These are phyloP conservation scores for Lolium rigidum DNA, from an alignment of 176 grass and related monocot genomes.

Conservation along the genomic window DNA sequence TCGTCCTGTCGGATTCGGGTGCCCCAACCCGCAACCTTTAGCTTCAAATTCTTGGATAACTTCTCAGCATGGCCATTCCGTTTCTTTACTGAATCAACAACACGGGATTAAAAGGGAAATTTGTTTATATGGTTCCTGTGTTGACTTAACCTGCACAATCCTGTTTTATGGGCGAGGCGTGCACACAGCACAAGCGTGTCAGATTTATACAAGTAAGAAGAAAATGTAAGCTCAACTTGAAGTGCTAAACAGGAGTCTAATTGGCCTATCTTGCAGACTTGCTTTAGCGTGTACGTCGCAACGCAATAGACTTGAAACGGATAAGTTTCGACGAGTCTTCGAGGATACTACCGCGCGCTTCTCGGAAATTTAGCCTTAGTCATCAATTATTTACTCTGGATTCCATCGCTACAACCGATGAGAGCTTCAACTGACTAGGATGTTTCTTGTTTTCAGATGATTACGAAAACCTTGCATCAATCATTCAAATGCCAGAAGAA, in stretches of 20 bases:
- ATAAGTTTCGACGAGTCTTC: conserved; percentile 16
- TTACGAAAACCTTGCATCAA: background rate
- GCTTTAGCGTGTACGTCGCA: conserved; percentile 36
- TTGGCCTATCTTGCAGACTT: conserved; percentile 36
- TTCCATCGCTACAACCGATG: too few relatives aligned
- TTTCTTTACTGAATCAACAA: conserved; percentile 37
- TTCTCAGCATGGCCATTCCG: background rate
- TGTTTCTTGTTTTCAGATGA: background rate
- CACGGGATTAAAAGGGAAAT: conserved; percentile 17
- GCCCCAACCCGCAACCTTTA: conserved; percentile 28
- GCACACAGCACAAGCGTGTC: conserved; percentile 20
- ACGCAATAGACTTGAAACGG: background rate
- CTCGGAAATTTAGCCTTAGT: conserved; percentile 22
- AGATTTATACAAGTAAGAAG: background rate
- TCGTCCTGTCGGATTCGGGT: background rate
- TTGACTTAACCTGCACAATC: conserved; percentile 53
- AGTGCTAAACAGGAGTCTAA: background rate
- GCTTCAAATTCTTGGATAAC: conserved; percentile 19
- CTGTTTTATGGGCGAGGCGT: conserved; percentile 15
- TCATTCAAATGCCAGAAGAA: too few relatives aligned
- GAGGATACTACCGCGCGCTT: background rate
- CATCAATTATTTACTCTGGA: background rate
- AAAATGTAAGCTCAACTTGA: conserved; percentile 2
- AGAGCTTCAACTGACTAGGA: background rate
- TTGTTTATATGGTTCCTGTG: conserved; percentile 4